These are phyloP conservation scores for Backusella luteola DNA, from an alignment of 192 early-diverging fungal genomes.

Conservation along the genomic window DNA sequence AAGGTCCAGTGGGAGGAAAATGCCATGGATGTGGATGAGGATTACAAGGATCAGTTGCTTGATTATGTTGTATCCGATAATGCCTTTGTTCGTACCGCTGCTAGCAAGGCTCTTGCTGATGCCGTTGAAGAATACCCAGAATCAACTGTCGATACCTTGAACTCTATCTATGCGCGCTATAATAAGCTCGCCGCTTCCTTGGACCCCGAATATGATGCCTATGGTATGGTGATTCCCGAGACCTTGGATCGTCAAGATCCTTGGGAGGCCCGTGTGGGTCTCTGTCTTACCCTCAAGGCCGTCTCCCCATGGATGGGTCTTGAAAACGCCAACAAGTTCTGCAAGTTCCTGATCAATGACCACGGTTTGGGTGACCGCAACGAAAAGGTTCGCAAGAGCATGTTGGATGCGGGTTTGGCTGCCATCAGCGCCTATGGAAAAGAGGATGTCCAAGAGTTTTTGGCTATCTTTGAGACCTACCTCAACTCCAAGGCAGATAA, in stretches of 20 bases:
- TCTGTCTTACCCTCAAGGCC: constrained; percentile 71
- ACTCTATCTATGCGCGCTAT: constrained; percentile 61
- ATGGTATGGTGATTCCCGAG: constrained; percentile 83
- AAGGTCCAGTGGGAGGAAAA: constrained; percentile 64
- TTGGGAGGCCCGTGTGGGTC: constrained; percentile 77
- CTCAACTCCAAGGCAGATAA: constrained; percentile 64
- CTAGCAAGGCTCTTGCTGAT: constrained; percentile 61
- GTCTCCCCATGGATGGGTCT: constrained; percentile 62
- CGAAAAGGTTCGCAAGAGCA: constrained; percentile 71
- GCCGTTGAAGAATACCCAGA: constrained; percentile 60
- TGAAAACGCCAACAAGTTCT: constrained; percentile 53
- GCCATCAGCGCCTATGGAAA: constrained; percentile 74
- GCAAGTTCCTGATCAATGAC: constrained; percentile 75
- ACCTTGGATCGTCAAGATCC: constrained; percentile 81
- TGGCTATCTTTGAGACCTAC: constrained; percentile 79
- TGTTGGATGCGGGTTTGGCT: constrained; percentile 86
- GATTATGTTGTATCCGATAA: constrained; percentile 50
- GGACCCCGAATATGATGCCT: constrained; percentile 87
- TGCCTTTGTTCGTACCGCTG: constrained; percentile 56
- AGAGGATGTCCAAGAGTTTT: constrained; percentile 58
- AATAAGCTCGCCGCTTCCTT: constrained; percentile 61
- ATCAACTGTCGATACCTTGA: constrained; percentile 47
- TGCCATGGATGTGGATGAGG: constrained; percentile 51
- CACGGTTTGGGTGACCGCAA: constrained; percentile 84
- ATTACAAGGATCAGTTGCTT: constrained; percentile 44